A percentile compares a stretch with the other conserved stretches of the same genome.
These are phyloP conservation scores for Erigeron philadelphicus DNA, from an alignment of 140 eudicot species.

Conservation along the genomic window DNA sequence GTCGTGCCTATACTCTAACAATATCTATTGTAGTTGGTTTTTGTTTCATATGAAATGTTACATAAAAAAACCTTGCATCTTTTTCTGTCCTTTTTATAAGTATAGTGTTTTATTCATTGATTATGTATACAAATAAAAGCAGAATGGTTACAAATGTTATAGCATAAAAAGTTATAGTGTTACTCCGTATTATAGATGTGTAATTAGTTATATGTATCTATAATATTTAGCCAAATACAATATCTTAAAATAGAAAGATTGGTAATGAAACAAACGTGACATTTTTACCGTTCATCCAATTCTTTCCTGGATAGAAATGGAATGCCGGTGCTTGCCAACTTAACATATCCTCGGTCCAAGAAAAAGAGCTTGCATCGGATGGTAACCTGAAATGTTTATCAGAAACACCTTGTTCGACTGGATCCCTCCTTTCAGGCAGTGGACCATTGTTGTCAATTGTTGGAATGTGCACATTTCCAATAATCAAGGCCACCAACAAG, in stretches of 20 bases:
- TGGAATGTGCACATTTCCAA: constrained; percentile 32
- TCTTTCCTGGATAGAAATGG: constrained; percentile 63
- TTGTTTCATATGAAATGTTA: too few relatives aligned
- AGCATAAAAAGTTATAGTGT: too few relatives aligned
- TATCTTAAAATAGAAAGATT: not conserved
- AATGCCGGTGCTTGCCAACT: constrained; percentile 61
- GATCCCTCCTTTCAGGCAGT: constrained; percentile 20
- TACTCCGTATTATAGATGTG: too few relatives aligned
- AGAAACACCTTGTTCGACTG: constrained; percentile 57
- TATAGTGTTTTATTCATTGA: too few relatives aligned
- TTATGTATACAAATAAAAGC: too few relatives aligned
- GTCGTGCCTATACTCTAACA: too few relatives aligned
- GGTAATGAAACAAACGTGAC: not conserved
- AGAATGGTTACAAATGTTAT: too few relatives aligned
- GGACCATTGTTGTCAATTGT: constrained; percentile 15
- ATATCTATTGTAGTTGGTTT: too few relatives aligned
- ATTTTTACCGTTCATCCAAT: constrained; percentile 71
- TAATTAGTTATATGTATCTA: too few relatives aligned
- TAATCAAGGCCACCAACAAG: constrained; percentile 32
- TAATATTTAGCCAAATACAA: not conserved
- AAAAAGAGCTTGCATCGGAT: constrained; percentile 25
- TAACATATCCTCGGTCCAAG: constrained; percentile 51
- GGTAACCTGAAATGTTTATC: constrained; percentile 44
- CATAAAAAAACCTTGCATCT: too few relatives aligned
- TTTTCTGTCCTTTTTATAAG: too few relatives aligned